Evolutionary conservation across 164 flowering plant genomes (phyloP).

Genomic region (Litsea cubeba): DNA sequence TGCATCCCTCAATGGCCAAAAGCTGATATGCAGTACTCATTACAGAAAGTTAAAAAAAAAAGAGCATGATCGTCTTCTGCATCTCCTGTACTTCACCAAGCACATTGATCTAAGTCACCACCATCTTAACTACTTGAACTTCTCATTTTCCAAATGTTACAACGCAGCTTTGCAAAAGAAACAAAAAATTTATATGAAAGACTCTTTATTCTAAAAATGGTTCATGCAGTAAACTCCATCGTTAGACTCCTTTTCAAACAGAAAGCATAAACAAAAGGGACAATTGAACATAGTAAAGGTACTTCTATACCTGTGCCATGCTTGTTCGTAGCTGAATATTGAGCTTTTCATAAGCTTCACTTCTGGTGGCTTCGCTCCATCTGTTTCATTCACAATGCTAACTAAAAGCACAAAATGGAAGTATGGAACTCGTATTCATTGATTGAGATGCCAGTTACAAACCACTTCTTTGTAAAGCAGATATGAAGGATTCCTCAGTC

Average conservation of each 20-base stretch:
- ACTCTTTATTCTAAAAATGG: not conserved
- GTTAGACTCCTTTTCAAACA: not conserved
- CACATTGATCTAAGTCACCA: not conserved
- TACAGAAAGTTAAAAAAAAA: too few relatives aligned
- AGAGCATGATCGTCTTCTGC: not conserved
- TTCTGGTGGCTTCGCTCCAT: slow-evolving; percentile 48
- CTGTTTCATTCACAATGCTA: slow-evolving; percentile 40
- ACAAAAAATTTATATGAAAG: not conserved
- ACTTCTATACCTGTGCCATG: slow-evolving; percentile 89
- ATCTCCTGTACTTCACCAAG: not conserved
- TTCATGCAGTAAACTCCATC: not conserved
- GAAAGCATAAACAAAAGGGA: not conserved
- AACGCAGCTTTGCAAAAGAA: not conserved
- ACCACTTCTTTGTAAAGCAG: slow-evolving; percentile 85
- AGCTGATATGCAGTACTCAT: too few relatives aligned
- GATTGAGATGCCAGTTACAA: slow-evolving; percentile 12
- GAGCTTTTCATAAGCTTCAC: slow-evolving; percentile 93
- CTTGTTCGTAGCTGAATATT: slow-evolving; percentile 96
- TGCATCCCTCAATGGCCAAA: too few relatives aligned
- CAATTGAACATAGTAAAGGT: not conserved
- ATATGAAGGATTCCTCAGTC: slow-evolving; percentile 71
- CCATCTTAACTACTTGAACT: not conserved
- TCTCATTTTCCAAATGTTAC: not conserved
- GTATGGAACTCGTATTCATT: not conserved
- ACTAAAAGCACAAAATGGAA: slow-evolving; percentile 7